A percentile compares a stretch with the other conserved stretches of the same genome.
Evolutionary conservation across 495 filamentous ascomycete genomes (phyloP).

Genomic region (Aspergillus heteromorphus): DNA sequence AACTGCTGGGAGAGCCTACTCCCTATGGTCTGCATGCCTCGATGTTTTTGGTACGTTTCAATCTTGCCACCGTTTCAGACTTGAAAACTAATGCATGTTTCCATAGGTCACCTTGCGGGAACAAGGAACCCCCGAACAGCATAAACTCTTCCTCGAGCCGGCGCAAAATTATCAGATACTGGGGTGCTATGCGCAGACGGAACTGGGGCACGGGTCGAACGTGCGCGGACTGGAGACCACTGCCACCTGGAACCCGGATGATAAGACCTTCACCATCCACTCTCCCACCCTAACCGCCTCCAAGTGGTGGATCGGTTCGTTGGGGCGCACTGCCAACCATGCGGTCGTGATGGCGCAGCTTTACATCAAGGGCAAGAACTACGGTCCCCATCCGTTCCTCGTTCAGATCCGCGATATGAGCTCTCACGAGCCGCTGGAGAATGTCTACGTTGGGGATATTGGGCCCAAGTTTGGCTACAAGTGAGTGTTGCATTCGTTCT

Average conservation of each 20-base stretch:
- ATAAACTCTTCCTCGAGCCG: constrained; percentile 58
- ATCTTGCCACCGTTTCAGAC: not conserved
- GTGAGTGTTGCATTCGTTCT: constrained; percentile 14
- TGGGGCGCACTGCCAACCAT: constrained; percentile 68
- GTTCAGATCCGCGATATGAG: constrained; percentile 66
- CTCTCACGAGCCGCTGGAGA: constrained; percentile 65
- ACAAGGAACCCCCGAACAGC: constrained; percentile 65
- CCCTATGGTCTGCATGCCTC: constrained; percentile 63
- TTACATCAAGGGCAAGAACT: constrained; percentile 55
- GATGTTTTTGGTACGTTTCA: constrained; percentile 57
- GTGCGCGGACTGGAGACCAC: constrained; percentile 70
- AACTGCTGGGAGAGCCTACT: constrained; percentile 59
- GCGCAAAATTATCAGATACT: constrained; percentile 61
- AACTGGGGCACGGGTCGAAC: constrained; percentile 70
- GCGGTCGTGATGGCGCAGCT: constrained; percentile 72
- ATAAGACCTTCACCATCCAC: constrained; percentile 65
- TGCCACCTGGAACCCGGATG: constrained; percentile 61
- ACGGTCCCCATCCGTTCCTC: constrained; percentile 71
- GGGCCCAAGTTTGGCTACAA: constrained; percentile 70
- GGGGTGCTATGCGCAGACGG: constrained; percentile 74
- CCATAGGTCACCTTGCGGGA: constrained; percentile 57
- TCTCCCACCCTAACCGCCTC: constrained; percentile 61
- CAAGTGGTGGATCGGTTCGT: constrained; percentile 77
- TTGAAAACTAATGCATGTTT: constrained; percentile 5
- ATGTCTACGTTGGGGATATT: constrained; percentile 67